These are phyloP conservation scores for Aspergillus transmontanensis DNA, from an alignment of 2,329 filamentous ascomycete species.

Conservation along the genomic window DNA sequence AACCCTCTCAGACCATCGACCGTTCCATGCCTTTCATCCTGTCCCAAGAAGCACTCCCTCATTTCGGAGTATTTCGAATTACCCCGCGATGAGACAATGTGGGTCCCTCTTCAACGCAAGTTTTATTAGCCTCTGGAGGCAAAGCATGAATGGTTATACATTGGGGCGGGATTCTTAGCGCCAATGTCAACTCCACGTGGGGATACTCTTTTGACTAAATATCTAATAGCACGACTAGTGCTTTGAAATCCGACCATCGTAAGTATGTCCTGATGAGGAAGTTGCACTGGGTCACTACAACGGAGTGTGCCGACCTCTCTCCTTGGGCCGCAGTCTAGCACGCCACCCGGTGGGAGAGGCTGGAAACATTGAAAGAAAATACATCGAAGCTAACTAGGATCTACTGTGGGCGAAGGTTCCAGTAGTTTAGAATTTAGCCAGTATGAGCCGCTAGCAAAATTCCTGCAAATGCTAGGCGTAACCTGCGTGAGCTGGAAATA, in stretches of 20 bases:
- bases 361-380: neutral
- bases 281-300: neutral
- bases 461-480: too few species aligned
- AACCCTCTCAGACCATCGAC: neutral
- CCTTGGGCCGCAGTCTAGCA: too few species aligned
- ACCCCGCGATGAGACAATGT: neutral
- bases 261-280: neutral
- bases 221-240: too few species aligned
- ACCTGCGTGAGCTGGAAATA: too few species aligned
- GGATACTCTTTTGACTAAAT: too few species aligned
- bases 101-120: neutral
- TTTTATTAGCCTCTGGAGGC: too few species aligned
- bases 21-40: neutral
- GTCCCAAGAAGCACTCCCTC: too few species aligned
- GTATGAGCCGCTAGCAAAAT: too few species aligned
- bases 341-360: neutral
- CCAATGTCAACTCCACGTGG: neutral
- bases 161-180: neutral
- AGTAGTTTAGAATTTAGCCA: neutral
- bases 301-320: neutral
- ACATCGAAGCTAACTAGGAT: neutral
- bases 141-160: too few species aligned
- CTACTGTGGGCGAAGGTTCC: accelerated
- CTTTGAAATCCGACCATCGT: neutral
- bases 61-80: neutral